Conservation (phyloP, 352 stramenopile species). For the Pythium chondricola region DNA sequence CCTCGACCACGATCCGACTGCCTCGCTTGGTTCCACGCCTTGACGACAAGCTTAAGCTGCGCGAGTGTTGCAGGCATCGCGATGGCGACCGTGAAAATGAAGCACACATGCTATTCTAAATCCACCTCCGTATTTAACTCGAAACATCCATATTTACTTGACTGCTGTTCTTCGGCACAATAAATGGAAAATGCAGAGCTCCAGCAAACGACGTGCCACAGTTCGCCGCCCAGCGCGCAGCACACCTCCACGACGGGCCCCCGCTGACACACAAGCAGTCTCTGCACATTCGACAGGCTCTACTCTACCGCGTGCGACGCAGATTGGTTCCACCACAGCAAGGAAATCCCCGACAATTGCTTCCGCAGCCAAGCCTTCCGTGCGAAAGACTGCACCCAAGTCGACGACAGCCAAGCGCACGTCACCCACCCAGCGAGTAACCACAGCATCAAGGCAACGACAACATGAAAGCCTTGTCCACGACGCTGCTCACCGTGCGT, state of each 20-base stretch:
- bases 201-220: too few species aligned
- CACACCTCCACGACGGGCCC: too few species aligned
- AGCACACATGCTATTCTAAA: not conserved
- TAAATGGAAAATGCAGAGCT: too few species aligned
- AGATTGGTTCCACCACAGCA: not conserved
- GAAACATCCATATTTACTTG: too few species aligned
- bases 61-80: not conserved
- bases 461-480: slow-evolving; percentile 9
- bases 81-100: not conserved
- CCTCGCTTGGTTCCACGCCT: slow-evolving; percentile 8
- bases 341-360: not conserved
- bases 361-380: not conserved
- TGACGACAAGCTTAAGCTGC: slow-evolving; percentile 18
- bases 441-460: not conserved
- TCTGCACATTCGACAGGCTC: too few species aligned
- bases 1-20: not conserved
- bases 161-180: too few species aligned
- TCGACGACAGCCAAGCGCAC: not conserved
- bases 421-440: not conserved
- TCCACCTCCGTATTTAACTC: not conserved
- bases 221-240: too few species aligned
- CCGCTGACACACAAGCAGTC: too few species aligned
- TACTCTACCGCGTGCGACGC: not conserved
- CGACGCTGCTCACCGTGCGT: slow-evolving; percentile 6
- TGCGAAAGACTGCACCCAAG: not conserved